Evolutionary conservation across 495 filamentous ascomycete genomes (phyloP), one percentile per base, ranked within the genome.

Genomic region (Penicillium psychrofluorescens): DNA sequence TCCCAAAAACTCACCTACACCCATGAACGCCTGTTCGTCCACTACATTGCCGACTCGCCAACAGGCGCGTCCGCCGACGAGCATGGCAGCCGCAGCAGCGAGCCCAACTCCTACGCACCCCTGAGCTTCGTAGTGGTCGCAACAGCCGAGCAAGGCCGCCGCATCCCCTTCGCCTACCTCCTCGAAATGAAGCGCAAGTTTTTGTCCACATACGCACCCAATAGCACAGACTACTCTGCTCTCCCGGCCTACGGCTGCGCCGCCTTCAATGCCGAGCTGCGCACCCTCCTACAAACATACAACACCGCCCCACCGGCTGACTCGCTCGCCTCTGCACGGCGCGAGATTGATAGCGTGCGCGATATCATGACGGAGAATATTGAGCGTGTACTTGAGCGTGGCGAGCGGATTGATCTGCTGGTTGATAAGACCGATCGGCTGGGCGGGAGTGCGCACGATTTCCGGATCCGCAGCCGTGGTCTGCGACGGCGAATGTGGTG

Each of bases 281-380:
- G 84, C 62, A 61, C 62, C 12, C 66, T 96, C 47, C 91, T 98
- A 75, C 73, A 86, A 16, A 83, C 87, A 51, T 94, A 84, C 65
- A 91, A 90, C 45, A 88, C 82, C 13, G 86, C 87, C 35, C 72
- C 80, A 49, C 77, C 85, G 52, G 73, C 89, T 35, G 94, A 97
- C 68, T 90, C 92, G 42, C 80, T 98, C 13, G 70, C 75, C 32
- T 90, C 85, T 42, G 90, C 83, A 29, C 83, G 86, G 59, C 71
- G 76, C 27, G 94, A 97, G 70, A 96, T 99, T 53, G 90, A 95
- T 44, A 88, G 85, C 49, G 92, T 95, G 35, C 72, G 85, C 36
- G 89, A 90, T 29, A 95, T 99, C 59, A 99, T 99, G 92, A 95
- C 90, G 42, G 81, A 94, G 71, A 99, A 97, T 66, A 99, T 99